phyloP scores from a whole-genome alignment of 257 asterid species.

The Anisodus tanguticus region DNA sequence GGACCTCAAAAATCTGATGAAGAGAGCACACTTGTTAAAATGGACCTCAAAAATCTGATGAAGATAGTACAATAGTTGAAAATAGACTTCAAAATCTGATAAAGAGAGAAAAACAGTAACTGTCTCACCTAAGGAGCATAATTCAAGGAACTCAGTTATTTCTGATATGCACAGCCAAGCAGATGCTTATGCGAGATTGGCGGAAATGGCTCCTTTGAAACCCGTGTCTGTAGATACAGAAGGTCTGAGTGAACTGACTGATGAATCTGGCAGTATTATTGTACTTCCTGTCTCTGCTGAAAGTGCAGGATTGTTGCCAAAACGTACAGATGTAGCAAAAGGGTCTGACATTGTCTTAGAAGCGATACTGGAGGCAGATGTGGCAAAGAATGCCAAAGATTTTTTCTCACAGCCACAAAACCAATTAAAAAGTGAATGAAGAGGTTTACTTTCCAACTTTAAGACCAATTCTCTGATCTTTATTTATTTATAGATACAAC shows the following conservation, averaged over 20 bases:
- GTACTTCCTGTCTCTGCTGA: constrained; percentile 94
- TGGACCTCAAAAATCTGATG: constrained; percentile 30
- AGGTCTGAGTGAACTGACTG: constrained; percentile 67
- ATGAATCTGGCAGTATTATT: constrained; percentile 75
- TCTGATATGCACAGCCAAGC: constrained; percentile 73
- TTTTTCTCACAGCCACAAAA: constrained; percentile 61
- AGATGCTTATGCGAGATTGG: constrained; percentile 62
- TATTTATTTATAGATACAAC: background rate
- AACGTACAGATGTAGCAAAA: constrained; percentile 53
- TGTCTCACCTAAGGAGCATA: constrained; percentile 54
- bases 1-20: constrained; percentile 31
- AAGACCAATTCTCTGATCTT: constrained; percentile 1
- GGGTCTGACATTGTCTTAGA: constrained; percentile 87
- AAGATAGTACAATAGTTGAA: constrained; percentile 42
- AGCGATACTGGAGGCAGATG: constrained; percentile 84
- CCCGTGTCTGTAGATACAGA: constrained; percentile 49
- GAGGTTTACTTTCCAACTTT: constrained; percentile 24
- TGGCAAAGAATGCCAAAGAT: constrained; percentile 77
- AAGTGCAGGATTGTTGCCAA: constrained; percentile 76
- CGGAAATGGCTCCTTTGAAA: constrained; percentile 49
- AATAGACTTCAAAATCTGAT: constrained; percentile 43
- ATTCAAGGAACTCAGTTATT: constrained; percentile 40
- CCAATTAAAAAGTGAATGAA: constrained; percentile 48
- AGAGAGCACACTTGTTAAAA: constrained; percentile 32
- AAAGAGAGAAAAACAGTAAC: constrained; percentile 42